A percentile compares a stretch with the other conserved stretches of the same genome.
Conservation (phyloP, 306 rosid species). For the Cucumis melo region DNA sequence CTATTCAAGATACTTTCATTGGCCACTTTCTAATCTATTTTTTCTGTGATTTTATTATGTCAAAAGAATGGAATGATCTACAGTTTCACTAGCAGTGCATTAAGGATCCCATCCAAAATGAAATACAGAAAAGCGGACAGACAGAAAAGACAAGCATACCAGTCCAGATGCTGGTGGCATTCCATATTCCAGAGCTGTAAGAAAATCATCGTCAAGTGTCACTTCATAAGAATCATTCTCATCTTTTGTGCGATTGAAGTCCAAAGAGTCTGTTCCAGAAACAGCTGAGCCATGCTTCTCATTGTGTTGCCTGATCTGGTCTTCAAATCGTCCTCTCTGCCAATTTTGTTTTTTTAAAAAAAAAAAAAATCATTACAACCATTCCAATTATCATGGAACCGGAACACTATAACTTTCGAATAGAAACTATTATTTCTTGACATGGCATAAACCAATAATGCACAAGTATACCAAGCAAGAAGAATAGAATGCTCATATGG, state of each 20-base stretch:
- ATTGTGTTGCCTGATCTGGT: constrained; percentile 78
- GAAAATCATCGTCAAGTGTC: constrained; percentile 82
- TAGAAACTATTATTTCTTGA: background rate
- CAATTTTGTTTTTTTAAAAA: background rate
- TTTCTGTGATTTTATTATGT: background rate
- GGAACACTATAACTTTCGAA: background rate
- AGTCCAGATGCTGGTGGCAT: constrained; percentile 99
- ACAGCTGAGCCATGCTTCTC: constrained; percentile 46
- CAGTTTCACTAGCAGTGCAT: background rate
- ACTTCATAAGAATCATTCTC: constrained; percentile 69
- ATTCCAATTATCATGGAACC: background rate
- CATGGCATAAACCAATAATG: background rate
- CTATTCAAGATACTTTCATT: background rate
- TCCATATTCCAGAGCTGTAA: constrained; percentile 94
- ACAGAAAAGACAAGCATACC: constrained; percentile 32
- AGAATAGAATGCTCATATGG: background rate
- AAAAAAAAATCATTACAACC: background rate
- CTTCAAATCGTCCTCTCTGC: constrained; percentile 80
- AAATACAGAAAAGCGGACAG: background rate
- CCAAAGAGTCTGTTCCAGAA: constrained; percentile 14
- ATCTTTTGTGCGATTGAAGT: constrained; percentile 23
- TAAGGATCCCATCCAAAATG: background rate
- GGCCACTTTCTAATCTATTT: background rate
- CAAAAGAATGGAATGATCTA: background rate
- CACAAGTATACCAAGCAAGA: background rate